Evolutionary conservation across 805 yeast genomes (phyloP), one percentile per base, ranked within the genome.

Genomic region (Suhomyces sp.): DNA sequence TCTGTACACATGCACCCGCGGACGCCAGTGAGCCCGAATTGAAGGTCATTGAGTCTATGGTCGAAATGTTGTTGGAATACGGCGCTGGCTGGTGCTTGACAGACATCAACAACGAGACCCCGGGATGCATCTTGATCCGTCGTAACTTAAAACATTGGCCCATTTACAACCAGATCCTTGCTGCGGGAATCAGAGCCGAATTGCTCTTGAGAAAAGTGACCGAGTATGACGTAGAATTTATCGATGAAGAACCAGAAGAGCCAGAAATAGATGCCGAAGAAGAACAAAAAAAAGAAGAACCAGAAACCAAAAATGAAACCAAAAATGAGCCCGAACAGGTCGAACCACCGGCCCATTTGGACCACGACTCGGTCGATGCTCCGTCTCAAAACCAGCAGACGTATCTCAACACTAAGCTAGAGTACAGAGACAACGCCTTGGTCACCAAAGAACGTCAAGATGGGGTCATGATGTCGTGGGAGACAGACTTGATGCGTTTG

Each of bases 381-480:
- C 88, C 91, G 1, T 86, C 93, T 1, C 81, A 78, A 48, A 77
- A 83, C 54, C 91, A 87, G 55, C 66, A 74, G 2, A 78, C 87
- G 0, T 92, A 85, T 62, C 74, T 92, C 44, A 70, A 78, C 10
- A 81, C 92, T 4, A 77, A 85, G 61, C 72, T 92, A 24, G 84
- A 83, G 59, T 92, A 89, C 65, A 78, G 74, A 41, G 86, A 85
- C 54, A 80, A 77, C 49, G 85, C 94, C 0, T 74, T 92, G 24
- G 73, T 90, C 24, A 93, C 97, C 0, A 77, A 82, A 54, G 86
- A 83, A 23, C 74, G 86, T 49, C 76, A 80, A 46, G 97, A 92
- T 62, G 98, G 97, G 15, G 97, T 92, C 2, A 92, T 92, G 98
- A 92, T 92, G 98, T 87, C 87, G 60, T 92, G 98, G 98, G 98